Percentiles rank a stretch among this genome's conserved stretches.
These are phyloP conservation scores for Tolypocladium cylindrosporum DNA, from an alignment of 2,329 filamentous ascomycete species.

Conservation along the genomic window DNA sequence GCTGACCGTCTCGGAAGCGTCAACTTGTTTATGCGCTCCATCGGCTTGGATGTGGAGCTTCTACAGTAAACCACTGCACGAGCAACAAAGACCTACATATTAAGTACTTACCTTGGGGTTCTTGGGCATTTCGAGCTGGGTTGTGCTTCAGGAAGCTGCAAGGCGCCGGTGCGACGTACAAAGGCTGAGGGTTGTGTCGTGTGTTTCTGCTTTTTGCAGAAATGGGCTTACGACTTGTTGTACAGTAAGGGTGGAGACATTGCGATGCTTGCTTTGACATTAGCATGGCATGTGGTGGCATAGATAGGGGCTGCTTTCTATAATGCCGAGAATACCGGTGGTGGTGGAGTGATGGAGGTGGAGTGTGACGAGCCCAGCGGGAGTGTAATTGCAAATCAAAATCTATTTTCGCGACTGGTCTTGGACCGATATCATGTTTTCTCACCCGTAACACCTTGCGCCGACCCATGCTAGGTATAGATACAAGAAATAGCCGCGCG, in stretches of 20 bases:
- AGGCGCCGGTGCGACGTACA: background rate
- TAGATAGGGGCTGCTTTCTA: background rate
- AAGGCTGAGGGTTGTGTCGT: background rate
- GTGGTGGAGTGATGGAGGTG: background rate
- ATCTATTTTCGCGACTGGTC: background rate
- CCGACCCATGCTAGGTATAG: constrained; percentile 1
- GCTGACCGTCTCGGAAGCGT: constrained; percentile 80
- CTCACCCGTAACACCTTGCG: background rate
- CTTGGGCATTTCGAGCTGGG: background rate
- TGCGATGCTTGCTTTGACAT: background rate
- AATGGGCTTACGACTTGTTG: background rate
- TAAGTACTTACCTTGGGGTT: background rate
- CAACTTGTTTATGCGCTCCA: constrained; percentile 96
- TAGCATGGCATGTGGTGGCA: background rate
- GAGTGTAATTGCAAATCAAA: background rate
- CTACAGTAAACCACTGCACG: constrained; percentile 24
- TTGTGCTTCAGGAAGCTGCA: constrained; percentile 5
- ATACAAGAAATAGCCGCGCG: background rate
- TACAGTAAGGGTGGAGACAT: background rate
- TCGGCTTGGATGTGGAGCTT: constrained; percentile 91
- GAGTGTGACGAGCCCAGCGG: background rate
- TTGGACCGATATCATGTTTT: background rate
- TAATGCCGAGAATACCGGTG: background rate
- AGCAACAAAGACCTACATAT: background rate
- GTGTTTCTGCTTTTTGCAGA: background rate